These are phyloP conservation scores for Rhododendron molle DNA, from an alignment of 148 eudicot species.

Conservation along the genomic window DNA sequence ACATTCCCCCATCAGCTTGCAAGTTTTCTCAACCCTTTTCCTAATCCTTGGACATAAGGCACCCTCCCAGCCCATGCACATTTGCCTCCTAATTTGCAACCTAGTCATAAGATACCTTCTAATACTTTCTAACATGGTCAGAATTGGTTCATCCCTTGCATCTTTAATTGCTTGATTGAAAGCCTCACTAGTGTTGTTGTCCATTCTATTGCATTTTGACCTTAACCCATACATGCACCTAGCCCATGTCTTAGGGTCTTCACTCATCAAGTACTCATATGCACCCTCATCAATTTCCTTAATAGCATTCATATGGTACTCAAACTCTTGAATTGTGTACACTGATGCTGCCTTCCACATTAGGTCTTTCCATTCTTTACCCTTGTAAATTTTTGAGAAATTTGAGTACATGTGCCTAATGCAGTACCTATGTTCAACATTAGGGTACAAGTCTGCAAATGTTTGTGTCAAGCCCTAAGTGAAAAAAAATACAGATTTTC, in stretches of 20 bases:
- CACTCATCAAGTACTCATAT: neutral
- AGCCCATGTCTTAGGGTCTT: neutral
- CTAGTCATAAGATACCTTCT: neutral
- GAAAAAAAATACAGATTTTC: no score
- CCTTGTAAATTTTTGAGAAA: neutral
- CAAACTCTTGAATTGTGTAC: neutral
- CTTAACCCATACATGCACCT: no score
- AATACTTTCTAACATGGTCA: neutral
- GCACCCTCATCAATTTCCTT: neutral
- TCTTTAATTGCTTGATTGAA: neutral
- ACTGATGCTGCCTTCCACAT: neutral
- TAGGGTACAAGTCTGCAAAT: no score
- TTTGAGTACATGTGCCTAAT: neutral
- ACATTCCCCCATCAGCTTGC: no score
- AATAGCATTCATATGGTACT: neutral
- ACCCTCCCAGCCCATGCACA: no score
- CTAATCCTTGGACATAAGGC: no score
- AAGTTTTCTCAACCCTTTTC: no score
- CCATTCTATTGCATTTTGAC: no score
- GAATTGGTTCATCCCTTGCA: neutral
- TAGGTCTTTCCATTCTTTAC: neutral
- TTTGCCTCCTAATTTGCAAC: neutral
- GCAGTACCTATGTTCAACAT: neutral
- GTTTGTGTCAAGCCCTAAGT: no score
- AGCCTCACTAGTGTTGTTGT: neutral